Percentiles rank a stretch among this genome's conserved stretches.
Conservation (phyloP, 176 grass and related monocot genomes). For the Paspalum notatum region DNA sequence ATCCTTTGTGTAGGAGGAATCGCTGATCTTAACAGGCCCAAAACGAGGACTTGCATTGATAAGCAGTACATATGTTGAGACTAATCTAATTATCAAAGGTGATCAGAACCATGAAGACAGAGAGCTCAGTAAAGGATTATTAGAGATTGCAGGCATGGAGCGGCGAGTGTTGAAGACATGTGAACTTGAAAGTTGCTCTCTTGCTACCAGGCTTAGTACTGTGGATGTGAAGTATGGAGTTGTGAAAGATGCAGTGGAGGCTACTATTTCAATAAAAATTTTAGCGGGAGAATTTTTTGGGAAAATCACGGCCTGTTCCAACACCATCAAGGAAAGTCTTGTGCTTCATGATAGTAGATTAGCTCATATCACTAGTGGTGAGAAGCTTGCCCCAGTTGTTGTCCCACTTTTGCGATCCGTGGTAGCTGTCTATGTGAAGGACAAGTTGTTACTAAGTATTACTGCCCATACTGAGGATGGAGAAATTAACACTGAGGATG, state of each 20-base stretch:
- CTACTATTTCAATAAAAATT: slow-evolving; percentile 4
- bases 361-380: background rate
- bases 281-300: background rate
- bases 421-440: slow-evolving; percentile 7
- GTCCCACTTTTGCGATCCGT: background rate
- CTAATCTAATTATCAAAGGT: background rate
- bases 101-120: background rate
- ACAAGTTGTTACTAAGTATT: background rate
- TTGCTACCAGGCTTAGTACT: slow-evolving; percentile 10
- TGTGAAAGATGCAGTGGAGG: slow-evolving; percentile 11
- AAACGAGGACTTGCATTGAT: background rate
- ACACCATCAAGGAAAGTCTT: background rate
- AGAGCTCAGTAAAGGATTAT: background rate
- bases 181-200: slow-evolving; percentile 4
- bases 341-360: slow-evolving; percentile 15
- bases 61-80: background rate
- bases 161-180: background rate
- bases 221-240: slow-evolving; percentile 1
- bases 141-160: background rate
- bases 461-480: background rate
- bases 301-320: background rate
- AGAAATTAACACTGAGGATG: slow-evolving; percentile 2
- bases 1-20: slow-evolving; percentile 10
- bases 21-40: slow-evolving; percentile 2
- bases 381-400: background rate